A percentile compares a stretch with the other conserved stretches of the same genome.
phyloP scores from a whole-genome alignment of 208 protist species.

The Vickermania ingenoplastis region DNA sequence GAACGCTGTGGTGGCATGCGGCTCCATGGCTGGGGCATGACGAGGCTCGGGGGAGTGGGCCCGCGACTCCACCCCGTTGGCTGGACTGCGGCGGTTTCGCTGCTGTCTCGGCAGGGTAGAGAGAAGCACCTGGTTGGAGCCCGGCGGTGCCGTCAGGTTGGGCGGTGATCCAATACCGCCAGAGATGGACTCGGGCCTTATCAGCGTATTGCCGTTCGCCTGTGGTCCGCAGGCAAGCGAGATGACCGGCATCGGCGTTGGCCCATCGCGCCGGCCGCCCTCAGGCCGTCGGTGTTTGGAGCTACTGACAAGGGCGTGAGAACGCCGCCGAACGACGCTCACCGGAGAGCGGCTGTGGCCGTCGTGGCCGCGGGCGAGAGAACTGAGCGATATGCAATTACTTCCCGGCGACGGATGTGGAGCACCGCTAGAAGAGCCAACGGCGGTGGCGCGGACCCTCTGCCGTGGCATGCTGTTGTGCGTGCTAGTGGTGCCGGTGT shows the following conservation, averaged over 20 bases:
- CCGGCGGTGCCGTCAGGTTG: neutral
- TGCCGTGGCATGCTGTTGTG: neutral
- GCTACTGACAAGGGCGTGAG: neutral
- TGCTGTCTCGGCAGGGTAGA: neutral
- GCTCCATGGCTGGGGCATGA: neutral
- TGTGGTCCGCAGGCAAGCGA: neutral
- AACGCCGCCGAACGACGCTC: neutral
- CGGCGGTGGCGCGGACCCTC: neutral
- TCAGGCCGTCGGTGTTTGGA: neutral
- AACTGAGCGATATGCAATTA: neutral
- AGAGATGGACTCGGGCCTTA: neutral
- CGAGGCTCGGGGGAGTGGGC: neutral
- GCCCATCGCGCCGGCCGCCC: neutral
- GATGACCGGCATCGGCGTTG: neutral
- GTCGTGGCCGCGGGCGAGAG: neutral
- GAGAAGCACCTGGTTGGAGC: neutral
- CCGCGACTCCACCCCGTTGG: too few species aligned
- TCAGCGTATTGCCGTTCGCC: neutral
- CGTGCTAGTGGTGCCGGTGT: neutral
- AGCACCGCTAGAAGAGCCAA: neutral
- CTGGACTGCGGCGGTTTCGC: neutral
- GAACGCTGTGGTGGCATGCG: neutral
- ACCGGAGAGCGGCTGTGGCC: neutral
- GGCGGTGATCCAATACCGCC: neutral
- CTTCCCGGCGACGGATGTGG: neutral